Percentiles rank a stretch among this genome's conserved stretches.
Evolutionary conservation across 2,329 filamentous ascomycete species (phyloP).

Genomic region (Tricladium varicosporioides): DNA sequence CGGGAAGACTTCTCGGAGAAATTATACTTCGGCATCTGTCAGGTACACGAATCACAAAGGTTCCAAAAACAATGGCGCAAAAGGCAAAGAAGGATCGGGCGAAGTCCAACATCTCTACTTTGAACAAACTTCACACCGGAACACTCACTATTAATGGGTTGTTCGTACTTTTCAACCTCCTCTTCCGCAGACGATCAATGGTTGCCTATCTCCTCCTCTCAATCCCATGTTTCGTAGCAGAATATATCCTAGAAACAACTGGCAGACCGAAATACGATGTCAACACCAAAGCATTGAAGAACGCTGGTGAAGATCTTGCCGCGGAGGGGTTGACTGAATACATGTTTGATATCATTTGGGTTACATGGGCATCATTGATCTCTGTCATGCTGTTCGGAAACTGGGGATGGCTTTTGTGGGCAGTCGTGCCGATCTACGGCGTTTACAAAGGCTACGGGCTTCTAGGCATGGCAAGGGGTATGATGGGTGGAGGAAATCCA

Average conservation of each 20-base stretch:
- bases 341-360: conserved; percentile 96
- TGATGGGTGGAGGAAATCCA: conserved; percentile 32
- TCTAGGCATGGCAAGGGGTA: conserved; percentile 33
- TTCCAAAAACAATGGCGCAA: conserved; percentile 30
- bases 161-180: conserved; percentile 71
- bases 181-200: conserved; percentile 60
- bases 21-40: background rate
- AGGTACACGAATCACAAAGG: too few relatives aligned
- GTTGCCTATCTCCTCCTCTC: conserved; percentile 71
- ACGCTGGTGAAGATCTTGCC: conserved; percentile 82
- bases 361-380: conserved; percentile 78
- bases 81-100: conserved; percentile 54
- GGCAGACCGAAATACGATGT: conserved; percentile 72
- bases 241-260: conserved; percentile 81
- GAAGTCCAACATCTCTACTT: conserved; percentile 71
- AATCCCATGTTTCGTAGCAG: conserved; percentile 71
- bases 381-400: conserved; percentile 79
- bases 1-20: background rate
- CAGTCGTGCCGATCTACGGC: conserved; percentile 32
- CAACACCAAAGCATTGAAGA: conserved; percentile 55
- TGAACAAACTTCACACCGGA: conserved; percentile 80
- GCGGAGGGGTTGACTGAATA: conserved; percentile 91
- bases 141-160: conserved; percentile 68
- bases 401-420: conserved; percentile 68
- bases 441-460: conserved; percentile 34